These are phyloP conservation scores for Stentor roeselii DNA, from an alignment of 73 alveolate species.

Conservation along the genomic window DNA sequence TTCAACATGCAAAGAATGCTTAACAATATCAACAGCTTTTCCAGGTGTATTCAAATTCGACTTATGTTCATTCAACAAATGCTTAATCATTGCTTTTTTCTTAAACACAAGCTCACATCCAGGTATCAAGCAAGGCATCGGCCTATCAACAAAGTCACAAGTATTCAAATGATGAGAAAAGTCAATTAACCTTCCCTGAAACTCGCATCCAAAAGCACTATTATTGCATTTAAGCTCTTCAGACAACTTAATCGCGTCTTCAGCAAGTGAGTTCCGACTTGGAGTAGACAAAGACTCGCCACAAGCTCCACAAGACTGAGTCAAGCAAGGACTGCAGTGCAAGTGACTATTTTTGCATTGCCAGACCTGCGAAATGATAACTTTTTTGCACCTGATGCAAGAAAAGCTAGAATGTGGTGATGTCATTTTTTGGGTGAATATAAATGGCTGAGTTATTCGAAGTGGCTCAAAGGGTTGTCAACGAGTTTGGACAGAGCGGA, in stretches of 20 bases:
- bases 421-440: conserved; percentile 57
- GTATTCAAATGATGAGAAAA: neutral
- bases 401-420: no score
- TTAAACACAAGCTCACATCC: neutral
- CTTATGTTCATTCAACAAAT: neutral
- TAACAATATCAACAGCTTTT: neutral
- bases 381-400: neutral
- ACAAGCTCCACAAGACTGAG: neutral
- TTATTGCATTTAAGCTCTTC: neutral
- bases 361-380: neutral
- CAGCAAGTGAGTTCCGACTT: neutral
- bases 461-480: conserved; percentile 54
- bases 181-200: neutral
- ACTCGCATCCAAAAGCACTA: neutral
- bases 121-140: neutral
- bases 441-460: conserved; percentile 56
- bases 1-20: neutral
- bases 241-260: neutral
- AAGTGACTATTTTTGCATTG: neutral
- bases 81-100: neutral
- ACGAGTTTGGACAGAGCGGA: conserved; percentile 45
- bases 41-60: neutral
- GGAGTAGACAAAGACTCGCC: neutral
- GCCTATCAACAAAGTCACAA: neutral
- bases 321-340: neutral